Percentiles rank a stretch among this genome's conserved stretches.
Conservation (phyloP, 352 stramenopile species). For the Aphanomyces invadans region DNA sequence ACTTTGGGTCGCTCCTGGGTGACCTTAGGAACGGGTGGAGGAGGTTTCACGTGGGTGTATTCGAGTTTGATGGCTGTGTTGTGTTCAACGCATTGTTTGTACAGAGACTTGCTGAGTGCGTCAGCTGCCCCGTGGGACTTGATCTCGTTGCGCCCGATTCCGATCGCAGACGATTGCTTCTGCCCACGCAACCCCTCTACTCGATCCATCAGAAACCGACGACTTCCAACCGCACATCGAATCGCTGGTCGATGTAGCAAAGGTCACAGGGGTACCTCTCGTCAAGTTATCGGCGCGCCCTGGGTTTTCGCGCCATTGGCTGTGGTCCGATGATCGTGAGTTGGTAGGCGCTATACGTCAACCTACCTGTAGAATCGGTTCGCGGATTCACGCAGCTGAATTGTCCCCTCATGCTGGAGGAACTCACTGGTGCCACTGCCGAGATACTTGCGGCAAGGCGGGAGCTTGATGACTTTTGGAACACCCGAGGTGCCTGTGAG, state of each 20-base stretch:
- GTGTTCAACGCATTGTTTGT: conserved; percentile 17
- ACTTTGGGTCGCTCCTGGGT: background rate
- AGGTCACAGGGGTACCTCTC: background rate
- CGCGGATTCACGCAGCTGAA: conserved; percentile 20
- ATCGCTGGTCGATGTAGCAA: no score
- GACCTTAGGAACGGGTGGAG: background rate
- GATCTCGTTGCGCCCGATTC: conserved; percentile 19
- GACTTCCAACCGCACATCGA: no score
- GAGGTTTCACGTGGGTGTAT: conserved; percentile 5
- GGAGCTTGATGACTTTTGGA: background rate
- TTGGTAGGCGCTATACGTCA: no score
- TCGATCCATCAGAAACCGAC: background rate
- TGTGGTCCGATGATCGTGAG: background rate
- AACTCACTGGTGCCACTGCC: background rate
- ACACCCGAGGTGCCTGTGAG: background rate
- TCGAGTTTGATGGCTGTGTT: conserved; percentile 19
- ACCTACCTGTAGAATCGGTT: conserved; percentile 22
- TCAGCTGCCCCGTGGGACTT: conserved; percentile 10
- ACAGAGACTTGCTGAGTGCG: conserved; percentile 11
- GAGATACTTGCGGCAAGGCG: conserved; percentile 11
- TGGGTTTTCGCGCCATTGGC: background rate
- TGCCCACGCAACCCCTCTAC: conserved; percentile 12
- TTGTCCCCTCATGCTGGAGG: conserved; percentile 20
- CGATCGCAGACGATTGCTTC: conserved; percentile 24
- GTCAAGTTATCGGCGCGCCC: background rate